Base-by-base conservation (phyloP, 805 yeast genomes). In the Candida cerambycidarum region DNA sequence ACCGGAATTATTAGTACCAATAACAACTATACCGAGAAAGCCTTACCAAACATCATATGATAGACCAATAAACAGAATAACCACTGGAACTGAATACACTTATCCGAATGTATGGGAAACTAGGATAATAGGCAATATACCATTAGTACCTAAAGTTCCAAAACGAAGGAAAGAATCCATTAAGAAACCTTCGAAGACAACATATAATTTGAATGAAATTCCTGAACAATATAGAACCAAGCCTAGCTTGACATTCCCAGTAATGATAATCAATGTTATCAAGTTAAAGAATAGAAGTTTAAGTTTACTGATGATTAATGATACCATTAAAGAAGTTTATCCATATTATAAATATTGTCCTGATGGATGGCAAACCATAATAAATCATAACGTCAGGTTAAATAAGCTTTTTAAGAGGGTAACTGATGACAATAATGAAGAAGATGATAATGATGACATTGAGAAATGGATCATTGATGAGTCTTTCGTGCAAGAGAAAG, bases 311-410 rank as follows among this genome's bases (percentile, higher is more conserved):
- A 97, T 90, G 49, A 88, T 93, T 35, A 85, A 89, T 62, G 85
- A 84, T 41, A 87, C 89, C 1, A 89, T 93, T 38, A 85, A 86
- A 61, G 95, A 87, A 33, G 62, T 86, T 10, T 92, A 85, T 63
- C 98, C 98, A 2, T 93, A 87, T 67, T 93, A 88, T 65, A 78
- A 83, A 54, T 92, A 88, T 63, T 90, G 97, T 55, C 92, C 95
- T 0, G 96, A 89, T 61, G 98, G 98, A 2, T 93, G 99, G 99
- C 99, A 93, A 66, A 84, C 87, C 57, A 81, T 95, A 0, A 95
- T 93, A 14, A 78, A 95, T 39, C 99, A 93, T 65, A 90, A 89
- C 55, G 71, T 93, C 30, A 84, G 92, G 16, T 72, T 89, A 51
- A 89, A 89, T 64, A 89, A 88, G 64, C 82, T 92, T 5, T 93